These are phyloP conservation scores for Xylaria sp. DNA, from an alignment of 2,329 filamentous ascomycete species.

Conservation along the genomic window DNA sequence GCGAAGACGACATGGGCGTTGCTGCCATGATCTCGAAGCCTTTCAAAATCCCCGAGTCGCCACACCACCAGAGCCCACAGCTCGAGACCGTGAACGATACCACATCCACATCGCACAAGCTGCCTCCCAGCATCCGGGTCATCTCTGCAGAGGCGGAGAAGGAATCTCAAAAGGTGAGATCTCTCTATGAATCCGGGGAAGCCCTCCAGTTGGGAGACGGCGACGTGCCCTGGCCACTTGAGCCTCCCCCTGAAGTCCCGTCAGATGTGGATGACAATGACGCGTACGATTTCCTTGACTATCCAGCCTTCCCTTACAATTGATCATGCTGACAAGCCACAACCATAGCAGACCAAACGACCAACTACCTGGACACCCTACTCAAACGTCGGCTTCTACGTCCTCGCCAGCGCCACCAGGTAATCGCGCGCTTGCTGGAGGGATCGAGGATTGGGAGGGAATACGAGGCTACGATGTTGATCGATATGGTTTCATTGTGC, in stretches of 20 bases:
- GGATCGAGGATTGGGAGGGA: constrained; percentile 74
- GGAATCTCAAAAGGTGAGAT: constrained; percentile 75
- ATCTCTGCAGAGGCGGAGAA: constrained; percentile 66
- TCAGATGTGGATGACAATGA: constrained; percentile 63
- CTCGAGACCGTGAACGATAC: constrained; percentile 17
- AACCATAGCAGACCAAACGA: constrained; percentile 44
- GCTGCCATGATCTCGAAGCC: constrained; percentile 35
- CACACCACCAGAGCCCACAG: constrained; percentile 19
- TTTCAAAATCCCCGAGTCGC: constrained; percentile 33
- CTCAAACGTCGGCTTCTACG: constrained; percentile 47
- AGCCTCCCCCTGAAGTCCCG: constrained; percentile 62
- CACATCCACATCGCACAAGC: constrained; percentile 37
- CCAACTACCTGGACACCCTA: constrained; percentile 46
- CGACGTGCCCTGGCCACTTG: constrained; percentile 57
- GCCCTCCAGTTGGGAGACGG: constrained; percentile 64
- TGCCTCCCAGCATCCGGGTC: constrained; percentile 60
- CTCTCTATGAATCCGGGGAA: constrained; percentile 69
- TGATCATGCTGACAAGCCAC: constrained; percentile 47
- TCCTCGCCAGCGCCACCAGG: constrained; percentile 52
- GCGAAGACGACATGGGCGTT: constrained; percentile 40
- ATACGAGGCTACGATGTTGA: constrained; percentile 70
- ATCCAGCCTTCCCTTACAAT: constrained; percentile 41
- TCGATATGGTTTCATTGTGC: constrained; percentile 73
- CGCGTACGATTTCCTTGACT: constrained; percentile 67
- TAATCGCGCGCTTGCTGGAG: constrained; percentile 64